Evolutionary conservation across 1,284 basidiomycete species (phyloP), one percentile per base, ranked within the genome.

Genomic region (Thelephora terrestris): DNA sequence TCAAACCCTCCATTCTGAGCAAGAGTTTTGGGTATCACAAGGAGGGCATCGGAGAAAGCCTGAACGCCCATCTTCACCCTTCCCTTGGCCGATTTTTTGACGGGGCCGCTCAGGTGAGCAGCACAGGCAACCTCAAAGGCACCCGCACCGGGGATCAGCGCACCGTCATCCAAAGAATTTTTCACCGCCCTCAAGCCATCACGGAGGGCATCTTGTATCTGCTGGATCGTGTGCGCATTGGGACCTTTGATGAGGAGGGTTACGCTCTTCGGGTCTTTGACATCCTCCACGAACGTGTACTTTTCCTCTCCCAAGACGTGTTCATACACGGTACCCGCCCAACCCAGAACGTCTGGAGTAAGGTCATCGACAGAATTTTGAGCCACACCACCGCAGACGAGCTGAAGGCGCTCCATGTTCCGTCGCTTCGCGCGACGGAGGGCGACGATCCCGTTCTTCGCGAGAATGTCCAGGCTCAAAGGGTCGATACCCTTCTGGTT

Each of bases 401-500:
- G 79, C 65, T 97, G 94, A 53, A 97, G 66, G 89, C 91, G 79
- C 70, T 95, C 95, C 95, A 94, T 96, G 64, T 95, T 97, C 59
- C 96, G 81, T 64, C 96, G 76, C 76, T 99, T 99, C 24, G 96
- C 96, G 51, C 96, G 76, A 57, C 96, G 80, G 48, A 99, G 75
- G 32, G 93, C 96, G 47, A 99, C 70, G 57, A 99, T 99, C 24
- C 92, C 93, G 66, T 95, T 90, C 77, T 99, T 99, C 45, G 91
- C 94, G 29, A 99, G 73, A 46, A 99, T 85, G 67, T 99, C 96
- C 50, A 99, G 76, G 61, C 88, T 92, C 65, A 99, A 81, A 7
- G 96, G 96, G 67, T 99, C 96, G 56, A 99, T 99, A 58, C 96
- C 96, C 71, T 99, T 99, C 69, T 99, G 96, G 67, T 99, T 99